Percentiles rank a stretch among this genome's conserved stretches.
Conservation (phyloP, 83 land plant genomes). For the Picea engelmannii region DNA sequence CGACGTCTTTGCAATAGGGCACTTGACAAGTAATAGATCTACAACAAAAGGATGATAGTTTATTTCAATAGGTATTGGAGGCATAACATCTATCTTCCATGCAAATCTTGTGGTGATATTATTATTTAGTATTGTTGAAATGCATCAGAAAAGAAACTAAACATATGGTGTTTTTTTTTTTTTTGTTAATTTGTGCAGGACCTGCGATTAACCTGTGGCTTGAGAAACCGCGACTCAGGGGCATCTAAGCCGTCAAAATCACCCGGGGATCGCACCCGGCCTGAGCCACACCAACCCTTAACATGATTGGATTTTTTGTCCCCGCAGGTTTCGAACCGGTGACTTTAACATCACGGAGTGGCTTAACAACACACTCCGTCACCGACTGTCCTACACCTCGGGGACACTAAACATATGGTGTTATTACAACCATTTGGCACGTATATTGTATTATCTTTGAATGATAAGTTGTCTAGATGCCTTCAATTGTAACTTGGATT, state of each 20-base stretch:
- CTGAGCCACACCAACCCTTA: too few species aligned
- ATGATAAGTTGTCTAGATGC: conserved; percentile 97
- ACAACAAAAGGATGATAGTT: conserved; percentile 96
- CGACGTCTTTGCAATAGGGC: conserved; percentile 87
- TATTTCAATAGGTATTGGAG: conserved; percentile 28
- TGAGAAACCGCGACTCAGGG: too few species aligned
- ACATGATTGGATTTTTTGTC: too few species aligned
- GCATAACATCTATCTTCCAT: conserved; percentile 94
- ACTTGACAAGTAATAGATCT: conserved; percentile 85
- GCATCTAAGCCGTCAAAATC: too few species aligned
- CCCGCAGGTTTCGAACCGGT: too few species aligned
- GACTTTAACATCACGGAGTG: too few species aligned
- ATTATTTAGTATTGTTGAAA: conserved; percentile 74
- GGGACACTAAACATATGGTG: conserved; percentile 96
- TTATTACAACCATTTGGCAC: conserved; percentile 99
- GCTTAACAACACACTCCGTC: too few species aligned
- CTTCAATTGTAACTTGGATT: conserved; percentile 69
- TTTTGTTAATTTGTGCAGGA: too few species aligned
- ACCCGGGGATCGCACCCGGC: too few species aligned
- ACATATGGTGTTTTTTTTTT: conserved; percentile 98
- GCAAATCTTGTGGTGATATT: conserved; percentile 85
- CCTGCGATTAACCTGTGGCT: too few species aligned
- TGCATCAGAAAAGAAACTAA: conserved; percentile 85
- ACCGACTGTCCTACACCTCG: too few species aligned
- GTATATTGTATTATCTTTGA: conserved; percentile 90